Evolutionary conservation across 2,329 filamentous ascomycete genomes (phyloP).

Genomic region (Coniochaeta sp.): DNA sequence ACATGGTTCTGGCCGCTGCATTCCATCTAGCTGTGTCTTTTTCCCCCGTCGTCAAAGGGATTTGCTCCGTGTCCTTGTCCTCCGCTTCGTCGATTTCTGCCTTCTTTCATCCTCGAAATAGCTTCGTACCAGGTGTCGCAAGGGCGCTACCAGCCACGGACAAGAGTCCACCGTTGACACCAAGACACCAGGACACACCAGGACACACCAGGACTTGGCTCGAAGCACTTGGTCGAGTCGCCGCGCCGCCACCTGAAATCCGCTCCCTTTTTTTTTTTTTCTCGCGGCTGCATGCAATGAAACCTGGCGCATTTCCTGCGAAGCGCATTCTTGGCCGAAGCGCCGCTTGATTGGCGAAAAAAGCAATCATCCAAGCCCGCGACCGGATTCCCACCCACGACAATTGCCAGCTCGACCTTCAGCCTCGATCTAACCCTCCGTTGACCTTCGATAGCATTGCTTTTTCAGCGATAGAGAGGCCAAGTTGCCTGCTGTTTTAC

Average conservation of each 20-base stretch:
- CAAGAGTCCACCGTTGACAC: not conserved
- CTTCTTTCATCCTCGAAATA: not conserved
- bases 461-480: not conserved
- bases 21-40: too few species aligned
- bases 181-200: not conserved
- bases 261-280: not conserved
- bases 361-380: not conserved
- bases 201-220: too few species aligned
- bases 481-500: not conserved
- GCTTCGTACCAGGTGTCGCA: not conserved
- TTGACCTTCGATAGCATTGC: not conserved
- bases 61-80: not conserved
- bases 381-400: not conserved
- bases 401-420: not conserved
- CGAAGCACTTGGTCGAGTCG: not conserved
- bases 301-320: not conserved
- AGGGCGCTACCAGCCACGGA: conserved; percentile 1
- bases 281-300: not conserved
- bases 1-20: not conserved
- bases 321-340: not conserved
- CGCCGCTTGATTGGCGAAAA: not conserved
- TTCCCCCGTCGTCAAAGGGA: not conserved
- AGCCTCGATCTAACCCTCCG: not conserved
- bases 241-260: not conserved
- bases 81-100: not conserved